These are phyloP conservation scores for Amanita fuliginea DNA, from an alignment of 768 basidiomycete genomes.

Conservation along the genomic window DNA sequence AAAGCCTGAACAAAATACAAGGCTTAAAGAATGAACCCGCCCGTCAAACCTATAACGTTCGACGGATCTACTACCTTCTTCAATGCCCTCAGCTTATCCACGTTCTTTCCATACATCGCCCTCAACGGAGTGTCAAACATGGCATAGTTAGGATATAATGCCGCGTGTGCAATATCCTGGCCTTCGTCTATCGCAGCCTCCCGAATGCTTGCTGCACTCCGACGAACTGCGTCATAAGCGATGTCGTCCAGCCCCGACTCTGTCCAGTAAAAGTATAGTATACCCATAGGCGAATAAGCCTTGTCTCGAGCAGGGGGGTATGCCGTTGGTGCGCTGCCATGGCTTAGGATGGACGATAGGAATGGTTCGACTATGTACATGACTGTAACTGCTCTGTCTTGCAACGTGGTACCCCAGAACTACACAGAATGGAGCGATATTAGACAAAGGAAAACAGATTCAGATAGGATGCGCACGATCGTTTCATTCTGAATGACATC, in stretches of 20 bases:
- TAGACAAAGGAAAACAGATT: no score
- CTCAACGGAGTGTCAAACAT: slow-evolving; percentile 30
- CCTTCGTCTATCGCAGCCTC: slow-evolving; percentile 21
- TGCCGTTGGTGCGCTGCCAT: slow-evolving; percentile 25
- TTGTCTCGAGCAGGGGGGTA: slow-evolving; percentile 26
- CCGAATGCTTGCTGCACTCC: slow-evolving; percentile 24
- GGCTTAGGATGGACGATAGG: slow-evolving; percentile 26
- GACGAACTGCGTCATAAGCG: slow-evolving; percentile 22
- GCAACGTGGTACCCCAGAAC: neutral
- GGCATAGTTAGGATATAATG: slow-evolving; percentile 30
- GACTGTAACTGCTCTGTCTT: slow-evolving; percentile 1
- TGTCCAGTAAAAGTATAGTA: slow-evolving; percentile 16
- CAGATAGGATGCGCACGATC: slow-evolving; percentile 13
- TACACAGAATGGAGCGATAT: neutral
- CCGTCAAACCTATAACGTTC: slow-evolving; percentile 21
- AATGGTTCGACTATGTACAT: slow-evolving; percentile 34
- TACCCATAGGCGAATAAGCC: slow-evolving; percentile 16
- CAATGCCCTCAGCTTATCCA: slow-evolving; percentile 22
- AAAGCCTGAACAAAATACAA: no score
- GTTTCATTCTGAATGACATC: slow-evolving; percentile 25
- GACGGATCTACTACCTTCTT: slow-evolving; percentile 10
- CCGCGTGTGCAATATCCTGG: slow-evolving; percentile 21
- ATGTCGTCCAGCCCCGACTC: slow-evolving; percentile 10
- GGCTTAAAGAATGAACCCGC: neutral
- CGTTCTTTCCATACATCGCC: slow-evolving; percentile 29